Percentiles rank a stretch among this genome's conserved stretches.
Evolutionary conservation across 805 yeast genomes (phyloP).

Genomic region (Candida chilensis): DNA sequence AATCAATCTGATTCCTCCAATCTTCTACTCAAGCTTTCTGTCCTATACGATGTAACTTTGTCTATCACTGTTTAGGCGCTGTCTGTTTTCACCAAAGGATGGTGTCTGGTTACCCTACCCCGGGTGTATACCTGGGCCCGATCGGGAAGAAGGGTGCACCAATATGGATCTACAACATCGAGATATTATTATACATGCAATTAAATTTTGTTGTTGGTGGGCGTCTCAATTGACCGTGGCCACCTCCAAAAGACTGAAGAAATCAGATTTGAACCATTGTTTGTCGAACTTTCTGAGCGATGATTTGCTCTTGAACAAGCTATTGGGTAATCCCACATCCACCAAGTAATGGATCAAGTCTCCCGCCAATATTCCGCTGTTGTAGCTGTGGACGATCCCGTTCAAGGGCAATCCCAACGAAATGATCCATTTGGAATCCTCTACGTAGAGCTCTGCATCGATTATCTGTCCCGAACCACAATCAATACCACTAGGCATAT

Average conservation of each 20-base stretch:
- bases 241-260: neutral
- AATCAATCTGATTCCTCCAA: too few relatives aligned
- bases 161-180: too few relatives aligned
- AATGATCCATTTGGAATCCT: slow-evolving; percentile 45
- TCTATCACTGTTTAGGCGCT: too few relatives aligned
- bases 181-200: too few relatives aligned
- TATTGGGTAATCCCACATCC: slow-evolving; percentile 65
- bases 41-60: too few relatives aligned
- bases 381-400: slow-evolving; percentile 52
- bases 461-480: slow-evolving; percentile 62
- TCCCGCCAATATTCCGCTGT: slow-evolving; percentile 38
- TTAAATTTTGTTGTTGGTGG: too few relatives aligned
- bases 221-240: too few relatives aligned
- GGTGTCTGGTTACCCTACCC: too few relatives aligned
- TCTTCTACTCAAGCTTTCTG: too few relatives aligned
- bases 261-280: slow-evolving; percentile 32
- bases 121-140: too few relatives aligned
- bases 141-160: too few relatives aligned
- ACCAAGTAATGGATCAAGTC: slow-evolving; percentile 51
- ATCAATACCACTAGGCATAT: slow-evolving; percentile 77
- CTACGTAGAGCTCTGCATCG: slow-evolving; percentile 14
- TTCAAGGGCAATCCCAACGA: slow-evolving; percentile 69
- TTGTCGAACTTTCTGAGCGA: slow-evolving; percentile 31
- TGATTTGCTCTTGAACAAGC: slow-evolving; percentile 27
- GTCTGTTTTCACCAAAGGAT: too few relatives aligned